Conservation (phyloP, 2,329 filamentous ascomycete species). For the Pochonia chlamydosporia region DNA sequence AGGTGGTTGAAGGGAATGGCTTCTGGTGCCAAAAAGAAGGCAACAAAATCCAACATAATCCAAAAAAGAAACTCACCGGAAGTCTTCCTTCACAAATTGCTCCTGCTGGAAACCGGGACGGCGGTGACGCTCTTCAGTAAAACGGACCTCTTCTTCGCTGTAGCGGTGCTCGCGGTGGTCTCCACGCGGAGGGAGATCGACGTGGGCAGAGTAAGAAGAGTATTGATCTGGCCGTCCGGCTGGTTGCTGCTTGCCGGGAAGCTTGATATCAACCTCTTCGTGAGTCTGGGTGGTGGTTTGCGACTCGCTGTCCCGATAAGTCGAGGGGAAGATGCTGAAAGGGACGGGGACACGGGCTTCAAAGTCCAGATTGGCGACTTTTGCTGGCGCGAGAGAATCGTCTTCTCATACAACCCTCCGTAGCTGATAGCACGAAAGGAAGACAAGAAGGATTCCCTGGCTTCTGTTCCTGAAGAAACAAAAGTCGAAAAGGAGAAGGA, state of each 20-base stretch:
- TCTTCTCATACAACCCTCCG: conserved; percentile 54
- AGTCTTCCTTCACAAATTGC: conserved; percentile 44
- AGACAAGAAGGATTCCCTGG: conserved; percentile 63
- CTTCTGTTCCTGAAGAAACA: conserved; percentile 54
- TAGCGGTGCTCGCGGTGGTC: conserved; percentile 45
- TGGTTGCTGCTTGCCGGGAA: conserved; percentile 58
- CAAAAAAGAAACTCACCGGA: conserved; percentile 41
- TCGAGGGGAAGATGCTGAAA: conserved; percentile 99
- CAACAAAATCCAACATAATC: conserved; percentile 11
- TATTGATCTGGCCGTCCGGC: conserved; percentile 97
- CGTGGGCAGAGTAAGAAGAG: conserved; percentile 64
- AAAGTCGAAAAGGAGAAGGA: conserved; percentile 38
- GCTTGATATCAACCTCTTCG: conserved; percentile 85
- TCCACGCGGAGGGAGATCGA: conserved; percentile 56
- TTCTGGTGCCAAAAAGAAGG: conserved; percentile 3
- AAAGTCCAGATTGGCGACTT: conserved; percentile 99
- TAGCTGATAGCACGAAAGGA: conserved; percentile 58
- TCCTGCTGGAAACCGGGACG: conserved; percentile 61
- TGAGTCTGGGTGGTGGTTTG: conserved; percentile 56
- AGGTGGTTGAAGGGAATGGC: conserved; percentile 1
- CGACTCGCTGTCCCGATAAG: conserved; percentile 64
- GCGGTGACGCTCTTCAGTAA: conserved; percentile 71
- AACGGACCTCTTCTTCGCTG: conserved; percentile 79
- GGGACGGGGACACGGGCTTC: conserved; percentile 98
- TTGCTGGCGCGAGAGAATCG: conserved; percentile 59